These are phyloP conservation scores for Klebsormidium nitens DNA, from an alignment of 139 green algal genomes.

Conservation along the genomic window DNA sequence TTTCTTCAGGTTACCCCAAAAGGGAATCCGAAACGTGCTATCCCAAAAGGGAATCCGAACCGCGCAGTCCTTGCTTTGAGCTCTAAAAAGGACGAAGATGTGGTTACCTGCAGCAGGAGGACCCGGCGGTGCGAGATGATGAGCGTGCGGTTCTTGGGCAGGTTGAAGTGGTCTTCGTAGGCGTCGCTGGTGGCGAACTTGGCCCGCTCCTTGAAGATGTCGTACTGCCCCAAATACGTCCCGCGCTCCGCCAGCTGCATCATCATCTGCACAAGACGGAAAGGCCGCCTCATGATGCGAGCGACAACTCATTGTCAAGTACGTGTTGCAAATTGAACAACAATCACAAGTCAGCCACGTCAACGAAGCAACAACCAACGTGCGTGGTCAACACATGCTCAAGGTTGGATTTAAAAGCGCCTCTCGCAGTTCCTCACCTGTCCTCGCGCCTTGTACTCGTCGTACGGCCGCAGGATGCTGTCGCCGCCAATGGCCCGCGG, in stretches of 20 bases:
- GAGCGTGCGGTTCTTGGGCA: slow-evolving; percentile 58
- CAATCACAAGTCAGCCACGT: neutral
- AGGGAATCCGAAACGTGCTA: too few relatives aligned
- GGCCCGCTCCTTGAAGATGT: slow-evolving; percentile 30
- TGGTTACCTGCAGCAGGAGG: slow-evolving; percentile 51
- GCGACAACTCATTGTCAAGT: neutral
- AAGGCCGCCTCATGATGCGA: slow-evolving; percentile 18
- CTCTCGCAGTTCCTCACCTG: slow-evolving; percentile 41
- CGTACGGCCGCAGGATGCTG: slow-evolving; percentile 58
- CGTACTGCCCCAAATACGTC: slow-evolving; percentile 17
- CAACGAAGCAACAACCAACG: neutral
- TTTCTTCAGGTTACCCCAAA: too few relatives aligned
- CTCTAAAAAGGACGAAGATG: slow-evolving; percentile 48
- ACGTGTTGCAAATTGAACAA: neutral
- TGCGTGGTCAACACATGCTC: neutral
- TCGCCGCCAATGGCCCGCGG: slow-evolving; percentile 70
- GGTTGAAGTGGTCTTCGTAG: slow-evolving; percentile 77
- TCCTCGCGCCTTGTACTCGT: slow-evolving; percentile 49
- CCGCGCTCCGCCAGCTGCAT: slow-evolving; percentile 25
- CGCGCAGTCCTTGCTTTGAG: too few relatives aligned
- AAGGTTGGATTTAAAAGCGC: neutral
- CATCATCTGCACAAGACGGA: slow-evolving; percentile 17
- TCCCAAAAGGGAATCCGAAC: too few relatives aligned
- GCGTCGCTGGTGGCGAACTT: slow-evolving; percentile 34
- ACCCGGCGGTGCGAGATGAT: slow-evolving; percentile 65